Conservation (phyloP, 352 stramenopile species). For the Pythium chondricola region DNA sequence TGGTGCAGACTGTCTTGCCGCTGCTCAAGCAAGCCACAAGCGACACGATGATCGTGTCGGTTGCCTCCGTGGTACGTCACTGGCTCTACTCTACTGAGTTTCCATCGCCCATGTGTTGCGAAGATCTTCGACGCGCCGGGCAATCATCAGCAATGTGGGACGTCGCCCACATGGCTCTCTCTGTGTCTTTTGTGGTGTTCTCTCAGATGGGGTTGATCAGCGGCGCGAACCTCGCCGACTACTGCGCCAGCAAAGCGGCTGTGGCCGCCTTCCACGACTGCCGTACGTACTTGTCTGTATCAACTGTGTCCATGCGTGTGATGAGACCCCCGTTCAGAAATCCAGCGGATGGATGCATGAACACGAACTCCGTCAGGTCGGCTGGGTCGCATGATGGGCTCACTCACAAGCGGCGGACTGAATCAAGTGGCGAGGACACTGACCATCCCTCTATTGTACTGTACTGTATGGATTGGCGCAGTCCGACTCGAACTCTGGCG, state of each 20-base stretch:
- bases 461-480: conserved; percentile 13
- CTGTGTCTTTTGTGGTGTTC: too few relatives aligned
- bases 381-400: too few relatives aligned
- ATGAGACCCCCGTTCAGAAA: too few relatives aligned
- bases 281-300: conserved; percentile 22
- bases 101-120: too few relatives aligned
- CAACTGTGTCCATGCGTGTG: not conserved
- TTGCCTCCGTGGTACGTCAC: conserved; percentile 64
- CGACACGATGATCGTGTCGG: conserved; percentile 42
- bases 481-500: conserved; percentile 72
- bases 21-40: conserved; percentile 42
- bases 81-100: too few relatives aligned
- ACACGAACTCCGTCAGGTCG: too few relatives aligned
- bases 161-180: too few relatives aligned
- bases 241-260: conserved; percentile 74
- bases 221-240: conserved; percentile 60
- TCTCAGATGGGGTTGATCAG: conserved; percentile 63
- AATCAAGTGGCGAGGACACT: too few relatives aligned
- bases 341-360: too few relatives aligned
- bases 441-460: not conserved
- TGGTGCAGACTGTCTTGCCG: conserved; percentile 47
- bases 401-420: too few relatives aligned
- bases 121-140: too few relatives aligned
- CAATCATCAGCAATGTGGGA: too few relatives aligned
- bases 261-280: conserved; percentile 70